Evolutionary conservation across 2,329 filamentous ascomycete genomes (phyloP), one percentile per base, ranked within the genome.

Genomic region (Cladosporium halotolerans): DNA sequence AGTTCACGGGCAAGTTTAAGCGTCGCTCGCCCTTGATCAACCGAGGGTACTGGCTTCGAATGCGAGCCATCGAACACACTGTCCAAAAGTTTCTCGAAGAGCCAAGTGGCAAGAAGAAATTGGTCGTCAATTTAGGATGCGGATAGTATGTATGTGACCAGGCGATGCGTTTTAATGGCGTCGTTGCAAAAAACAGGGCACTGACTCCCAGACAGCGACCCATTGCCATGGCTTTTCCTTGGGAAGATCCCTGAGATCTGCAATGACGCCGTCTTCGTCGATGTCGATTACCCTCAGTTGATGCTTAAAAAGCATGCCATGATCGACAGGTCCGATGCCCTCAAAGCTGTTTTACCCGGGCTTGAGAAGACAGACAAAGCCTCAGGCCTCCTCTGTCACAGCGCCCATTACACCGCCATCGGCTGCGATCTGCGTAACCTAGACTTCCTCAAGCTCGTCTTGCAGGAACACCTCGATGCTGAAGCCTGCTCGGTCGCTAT

Each of bases 21-120:
- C 79, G 89, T 56, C 79, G 91, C 45, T 84, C 89, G n/a, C 90
- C 92, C 1, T 76, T 96, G 48, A 93, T 96, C 65, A 96, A 96
- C 68, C 81, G 91, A 43, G 89, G 89, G 45, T 96, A 95, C 65
- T 89, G 89, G 81, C 73, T 96, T 36, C 83, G 90, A 31, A 86
- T 96, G 75, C 85, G 86, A 66, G 85, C 88, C 13, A 84, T 96
- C 55, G 88, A 95, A 65, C 77, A 84, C 57, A 78, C 84, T 4
- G 83, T 95, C 14, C 78, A 79, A 16, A 75, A 79, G n/a, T 96
- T 96, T 61, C 75, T 96, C n/a, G 70, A 77, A 55, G 73, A 74
- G 52, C 65, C 76, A 7, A 71, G 73, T 14, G 74, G 75, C 32
- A 84, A 79, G 58, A 71, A 71, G 38, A 95, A 89, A 68, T 77